These are phyloP conservation scores for Cystofilobasidium ferigula DNA, from an alignment of 768 basidiomycete genomes.

Conservation along the genomic window DNA sequence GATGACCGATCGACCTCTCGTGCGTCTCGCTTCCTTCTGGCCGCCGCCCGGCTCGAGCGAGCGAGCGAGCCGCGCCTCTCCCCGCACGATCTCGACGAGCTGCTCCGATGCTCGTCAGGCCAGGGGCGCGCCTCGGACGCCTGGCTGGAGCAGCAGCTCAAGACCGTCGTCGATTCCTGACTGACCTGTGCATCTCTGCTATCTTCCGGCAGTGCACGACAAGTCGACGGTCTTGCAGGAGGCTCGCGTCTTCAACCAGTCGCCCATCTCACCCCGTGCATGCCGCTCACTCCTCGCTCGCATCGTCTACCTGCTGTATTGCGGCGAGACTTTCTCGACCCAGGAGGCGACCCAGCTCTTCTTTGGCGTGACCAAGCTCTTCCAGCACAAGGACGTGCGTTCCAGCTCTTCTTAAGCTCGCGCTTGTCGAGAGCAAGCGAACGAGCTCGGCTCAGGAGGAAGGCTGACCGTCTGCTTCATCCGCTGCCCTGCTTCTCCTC, in stretches of 20 bases:
- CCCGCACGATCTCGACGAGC: too few relatives aligned
- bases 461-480: conserved; percentile 1
- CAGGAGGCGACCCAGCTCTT: conserved; percentile 96
- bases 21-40: background rate
- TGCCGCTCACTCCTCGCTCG: conserved; percentile 91
- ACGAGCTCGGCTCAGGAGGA: background rate
- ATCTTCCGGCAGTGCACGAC: conserved; percentile 44
- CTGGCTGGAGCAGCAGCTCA: too few relatives aligned
- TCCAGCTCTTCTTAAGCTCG: background rate
- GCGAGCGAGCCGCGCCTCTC: background rate
- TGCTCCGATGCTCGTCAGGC: too few relatives aligned
- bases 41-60: background rate
- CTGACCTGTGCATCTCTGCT: background rate
- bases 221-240: conserved; percentile 98
- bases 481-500: conserved; percentile 19
- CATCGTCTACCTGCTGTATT: conserved; percentile 90
- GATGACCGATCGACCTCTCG: background rate
- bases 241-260: conserved; percentile 97
- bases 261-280: conserved; percentile 93
- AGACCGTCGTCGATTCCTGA: too few relatives aligned
- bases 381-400: conserved; percentile 97
- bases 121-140: too few relatives aligned
- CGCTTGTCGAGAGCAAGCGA: background rate
- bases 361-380: conserved; percentile 97
- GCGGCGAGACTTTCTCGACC: conserved; percentile 84